phyloP scores from a whole-genome alignment of 495 filamentous ascomycete species.

The Xeromyces bisporus region DNA sequence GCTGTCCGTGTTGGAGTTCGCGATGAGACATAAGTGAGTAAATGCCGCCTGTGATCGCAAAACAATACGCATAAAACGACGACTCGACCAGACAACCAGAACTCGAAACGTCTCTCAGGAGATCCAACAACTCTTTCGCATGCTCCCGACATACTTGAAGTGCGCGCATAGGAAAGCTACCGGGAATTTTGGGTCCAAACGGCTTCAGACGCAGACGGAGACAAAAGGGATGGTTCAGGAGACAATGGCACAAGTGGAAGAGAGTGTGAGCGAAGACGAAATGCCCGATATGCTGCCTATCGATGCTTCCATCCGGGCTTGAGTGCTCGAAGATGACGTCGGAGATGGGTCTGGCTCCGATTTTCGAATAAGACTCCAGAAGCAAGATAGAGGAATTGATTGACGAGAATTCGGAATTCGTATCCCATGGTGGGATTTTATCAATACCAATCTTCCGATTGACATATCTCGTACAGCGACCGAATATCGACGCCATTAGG shows the following conservation, averaged over 20 bases:
- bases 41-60: slow-evolving; percentile 7
- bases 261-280: slow-evolving; percentile 13
- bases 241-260: slow-evolving; percentile 16
- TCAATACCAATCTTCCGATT: slow-evolving; percentile 6
- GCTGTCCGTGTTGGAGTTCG: slow-evolving; percentile 2
- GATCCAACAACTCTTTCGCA: slow-evolving; percentile 8
- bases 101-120: slow-evolving; percentile 6
- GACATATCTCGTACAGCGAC: slow-evolving; percentile 13
- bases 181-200: slow-evolving; percentile 8
- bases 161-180: slow-evolving; percentile 9
- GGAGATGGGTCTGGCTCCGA: slow-evolving; percentile 1
- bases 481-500: slow-evolving; percentile 14
- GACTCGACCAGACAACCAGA: slow-evolving; percentile 8
- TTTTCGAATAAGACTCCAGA: slow-evolving; percentile 13
- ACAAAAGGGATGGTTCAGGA: slow-evolving; percentile 16
- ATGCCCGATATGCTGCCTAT: slow-evolving; percentile 9
- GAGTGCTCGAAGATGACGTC: slow-evolving; percentile 2
- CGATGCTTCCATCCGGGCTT: slow-evolving; percentile 1
- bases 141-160: slow-evolving; percentile 9
- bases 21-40: slow-evolving; percentile 7
- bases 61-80: slow-evolving; percentile 11
- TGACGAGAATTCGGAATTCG: slow-evolving; percentile 12
- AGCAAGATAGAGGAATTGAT: slow-evolving; percentile 14
- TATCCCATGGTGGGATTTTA: slow-evolving; percentile 17
- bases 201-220: slow-evolving; percentile 8